Percentiles rank a stretch among this genome's conserved stretches.
These are phyloP conservation scores for Physcomitrium patens DNA, from an alignment of 225 moss, liverwort and hornwort species.

Conservation along the genomic window DNA sequence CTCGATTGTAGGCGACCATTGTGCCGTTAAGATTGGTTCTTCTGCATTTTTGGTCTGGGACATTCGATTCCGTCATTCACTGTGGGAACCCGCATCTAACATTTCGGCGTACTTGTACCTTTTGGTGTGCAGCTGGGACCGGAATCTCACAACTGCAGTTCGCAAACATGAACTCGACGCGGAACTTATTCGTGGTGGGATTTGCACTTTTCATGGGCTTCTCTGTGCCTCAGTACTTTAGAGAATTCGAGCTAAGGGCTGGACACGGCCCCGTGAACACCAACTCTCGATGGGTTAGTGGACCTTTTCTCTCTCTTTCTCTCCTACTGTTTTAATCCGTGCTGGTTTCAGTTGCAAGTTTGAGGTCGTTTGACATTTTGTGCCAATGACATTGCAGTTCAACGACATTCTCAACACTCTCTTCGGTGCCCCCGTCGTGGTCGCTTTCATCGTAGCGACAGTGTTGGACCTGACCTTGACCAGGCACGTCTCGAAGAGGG, in stretches of 20 bases:
- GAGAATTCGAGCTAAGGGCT: constrained; percentile 63
- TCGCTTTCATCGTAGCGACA: constrained; percentile 59
- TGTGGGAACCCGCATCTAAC: neutral
- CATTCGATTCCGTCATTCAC: neutral
- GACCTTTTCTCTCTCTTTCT: neutral
- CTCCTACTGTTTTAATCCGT: too few species aligned
- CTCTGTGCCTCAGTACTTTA: constrained; percentile 83
- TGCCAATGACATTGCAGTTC: constrained; percentile 40
- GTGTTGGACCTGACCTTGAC: constrained; percentile 60
- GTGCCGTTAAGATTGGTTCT: neutral
- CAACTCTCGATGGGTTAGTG: constrained; percentile 70
- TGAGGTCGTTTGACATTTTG: too few species aligned
- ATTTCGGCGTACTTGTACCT: neutral
- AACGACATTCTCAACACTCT: constrained; percentile 70
- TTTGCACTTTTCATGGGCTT: constrained; percentile 82
- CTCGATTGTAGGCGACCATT: neutral
- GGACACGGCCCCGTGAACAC: constrained; percentile 90
- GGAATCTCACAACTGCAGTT: constrained; percentile 86
- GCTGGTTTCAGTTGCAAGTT: too few species aligned
- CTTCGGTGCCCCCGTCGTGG: constrained; percentile 57
- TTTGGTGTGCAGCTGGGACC: constrained; percentile 60
- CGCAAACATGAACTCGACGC: constrained; percentile 79
- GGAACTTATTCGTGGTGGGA: constrained; percentile 87
- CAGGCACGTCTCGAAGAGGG: constrained; percentile 50
- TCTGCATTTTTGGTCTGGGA: too few species aligned